phyloP scores from a whole-genome alignment of 139 green algal species.

The Micractinium sp. region DNA sequence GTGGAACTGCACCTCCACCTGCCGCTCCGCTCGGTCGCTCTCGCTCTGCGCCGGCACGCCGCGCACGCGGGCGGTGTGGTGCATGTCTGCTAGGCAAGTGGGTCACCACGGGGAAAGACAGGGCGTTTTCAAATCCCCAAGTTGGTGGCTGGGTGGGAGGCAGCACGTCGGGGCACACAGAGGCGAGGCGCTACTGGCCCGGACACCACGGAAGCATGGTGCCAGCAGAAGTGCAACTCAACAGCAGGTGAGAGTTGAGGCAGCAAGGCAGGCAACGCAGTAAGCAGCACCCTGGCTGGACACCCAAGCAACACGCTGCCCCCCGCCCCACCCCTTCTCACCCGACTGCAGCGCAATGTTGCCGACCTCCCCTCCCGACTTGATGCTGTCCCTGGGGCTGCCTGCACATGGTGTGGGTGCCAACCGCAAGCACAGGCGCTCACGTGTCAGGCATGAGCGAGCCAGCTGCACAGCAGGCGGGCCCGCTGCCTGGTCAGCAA shows the following conservation, averaged over 20 bases:
- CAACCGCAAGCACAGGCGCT: too few species aligned
- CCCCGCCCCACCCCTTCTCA: neutral
- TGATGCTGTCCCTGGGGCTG: neutral
- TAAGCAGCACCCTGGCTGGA: too few species aligned
- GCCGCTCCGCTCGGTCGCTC: conserved; percentile 13
- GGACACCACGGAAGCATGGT: too few species aligned
- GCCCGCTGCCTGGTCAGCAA: neutral
- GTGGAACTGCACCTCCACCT: conserved; percentile 18
- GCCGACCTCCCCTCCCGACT: conserved; percentile 30
- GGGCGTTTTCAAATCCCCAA: too few species aligned
- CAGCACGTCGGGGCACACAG: too few species aligned
- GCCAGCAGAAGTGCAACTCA: too few species aligned
- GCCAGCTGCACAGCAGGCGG: too few species aligned
- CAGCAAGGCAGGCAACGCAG: too few species aligned
- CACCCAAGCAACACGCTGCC: neutral
- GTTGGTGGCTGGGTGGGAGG: too few species aligned
- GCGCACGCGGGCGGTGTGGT: neutral
- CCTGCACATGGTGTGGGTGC: neutral
- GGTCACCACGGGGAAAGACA: too few species aligned
- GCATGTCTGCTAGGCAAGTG: conserved; percentile 2
- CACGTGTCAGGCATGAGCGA: neutral
- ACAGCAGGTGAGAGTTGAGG: neutral
- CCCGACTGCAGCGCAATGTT: conserved; percentile 41
- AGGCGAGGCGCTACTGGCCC: too few species aligned
- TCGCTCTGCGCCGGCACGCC: conserved; percentile 20